Percentiles rank a stretch among this genome's conserved stretches.
Evolutionary conservation across 192 early-diverging fungal genomes (phyloP).

Genomic region (Rhizophlyctis rosea): DNA sequence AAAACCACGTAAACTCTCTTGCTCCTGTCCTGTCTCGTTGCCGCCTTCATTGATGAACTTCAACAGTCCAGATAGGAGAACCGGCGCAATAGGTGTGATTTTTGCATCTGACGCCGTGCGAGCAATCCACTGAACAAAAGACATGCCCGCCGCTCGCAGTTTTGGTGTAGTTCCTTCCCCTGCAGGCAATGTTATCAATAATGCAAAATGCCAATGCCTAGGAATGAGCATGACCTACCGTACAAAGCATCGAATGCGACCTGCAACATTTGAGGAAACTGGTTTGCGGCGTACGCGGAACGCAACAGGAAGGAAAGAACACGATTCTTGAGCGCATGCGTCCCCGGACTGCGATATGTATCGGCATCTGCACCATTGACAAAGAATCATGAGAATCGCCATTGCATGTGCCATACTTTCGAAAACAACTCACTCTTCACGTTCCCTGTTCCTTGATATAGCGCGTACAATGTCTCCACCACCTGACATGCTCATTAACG

Average conservation of each 20-base stretch:
- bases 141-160: conserved; percentile 70
- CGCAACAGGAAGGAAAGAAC: conserved; percentile 60
- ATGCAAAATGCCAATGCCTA: conserved; percentile 1
- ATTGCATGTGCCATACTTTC: neutral
- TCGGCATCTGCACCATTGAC: conserved; percentile 3
- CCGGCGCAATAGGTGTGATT: conserved; percentile 62
- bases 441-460: conserved; percentile 57
- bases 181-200: conserved; percentile 28
- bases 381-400: neutral
- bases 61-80: conserved; percentile 68
- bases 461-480: conserved; percentile 47
- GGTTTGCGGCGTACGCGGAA: conserved; percentile 66
- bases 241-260: conserved; percentile 80
- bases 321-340: conserved; percentile 55
- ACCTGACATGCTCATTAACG: conserved; percentile 22
- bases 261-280: conserved; percentile 66
- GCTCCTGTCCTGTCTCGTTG: conserved; percentile 28
- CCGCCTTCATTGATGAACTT: conserved; percentile 52
- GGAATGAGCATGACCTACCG: conserved; percentile 32
- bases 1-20: conserved; percentile 70
- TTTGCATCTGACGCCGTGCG: conserved; percentile 59
- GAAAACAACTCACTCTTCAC: neutral
- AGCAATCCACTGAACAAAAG: conserved; percentile 86
- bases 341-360: conserved; percentile 37
- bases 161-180: conserved; percentile 66